Base-by-base conservation (phyloP, 2,329 filamentous ascomycete genomes). In the Aspergillus sp. region DNA sequence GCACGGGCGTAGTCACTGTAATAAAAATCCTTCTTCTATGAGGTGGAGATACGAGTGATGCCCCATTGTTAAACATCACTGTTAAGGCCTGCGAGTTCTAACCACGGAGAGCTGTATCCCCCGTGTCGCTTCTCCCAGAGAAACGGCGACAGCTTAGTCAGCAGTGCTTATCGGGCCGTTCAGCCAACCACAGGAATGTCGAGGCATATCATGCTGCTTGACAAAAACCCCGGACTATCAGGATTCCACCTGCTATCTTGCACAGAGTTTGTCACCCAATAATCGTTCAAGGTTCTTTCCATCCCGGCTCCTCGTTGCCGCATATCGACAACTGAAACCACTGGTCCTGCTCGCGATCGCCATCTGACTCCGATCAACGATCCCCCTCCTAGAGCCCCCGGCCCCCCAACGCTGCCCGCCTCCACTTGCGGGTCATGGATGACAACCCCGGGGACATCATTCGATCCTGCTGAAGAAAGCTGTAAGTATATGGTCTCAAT, bases 361-460 rank as follows among this genome's bases (percentile, higher is more conserved):
- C 12, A 44, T 52, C 37, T 55, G 31, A 43, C 27, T 44, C 40
- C 46, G n/a, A 46, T 41, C 37, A 15, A 35, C 23, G 43, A 23
- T 51, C 39, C 48, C 43, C 51, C 40, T 53, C 47, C 31, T 17
- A 8, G n/a, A 51, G 5, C 37, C 27, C 55, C 43, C 39, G 19
- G 35, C 33, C 35, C 21, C 17, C 55, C 41, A 50, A 55, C 46
- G 15, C 15, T 55, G 33, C 45, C 48, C 55, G 52, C 58, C 55
- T 61, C 58, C 58, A 61, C 58, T 61, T 62, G 59, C 59, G 59
- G 59, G 59, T 61, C 58, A 35, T 55, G 21, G 43, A 58, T 39
- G 41, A 45, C 44, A 43, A 44, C 39, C 51, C 51, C 45, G 56
- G 56, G 51, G 56, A 51, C 45, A 33, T 55, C 37, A 52, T 51